phyloP scores from a whole-genome alignment of 768 basidiomycete species.

The Psilocybe azurescens region DNA sequence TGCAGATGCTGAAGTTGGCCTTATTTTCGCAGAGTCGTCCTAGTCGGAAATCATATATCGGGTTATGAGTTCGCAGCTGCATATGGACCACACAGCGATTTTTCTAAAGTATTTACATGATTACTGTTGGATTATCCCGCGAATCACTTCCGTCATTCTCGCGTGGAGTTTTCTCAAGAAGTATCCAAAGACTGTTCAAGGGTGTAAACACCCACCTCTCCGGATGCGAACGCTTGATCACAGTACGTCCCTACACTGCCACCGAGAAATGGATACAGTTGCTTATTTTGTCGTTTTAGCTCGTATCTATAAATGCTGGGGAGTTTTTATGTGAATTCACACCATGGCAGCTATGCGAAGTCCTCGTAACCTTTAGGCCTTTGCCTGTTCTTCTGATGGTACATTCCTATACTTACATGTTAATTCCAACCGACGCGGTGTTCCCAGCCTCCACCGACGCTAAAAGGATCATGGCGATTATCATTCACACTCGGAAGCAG shows the following conservation, averaged over 20 bases:
- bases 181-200: neutral
- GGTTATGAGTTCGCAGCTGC: neutral
- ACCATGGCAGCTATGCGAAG: neutral
- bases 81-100: neutral
- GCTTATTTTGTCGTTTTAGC: conserved; percentile 7
- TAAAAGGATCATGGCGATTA: neutral
- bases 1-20: neutral
- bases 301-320: neutral
- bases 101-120: neutral
- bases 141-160: neutral
- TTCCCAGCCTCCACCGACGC: neutral
- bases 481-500: neutral
- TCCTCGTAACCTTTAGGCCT: conserved; percentile 2
- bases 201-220: neutral
- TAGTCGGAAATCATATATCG: neutral
- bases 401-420: neutral
- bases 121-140: neutral
- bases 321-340: neutral
- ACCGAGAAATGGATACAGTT: neutral
- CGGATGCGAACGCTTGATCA: neutral
- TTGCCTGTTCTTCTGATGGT: neutral
- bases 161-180: neutral
- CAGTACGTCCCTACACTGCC: neutral
- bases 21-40: neutral
- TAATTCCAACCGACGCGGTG: neutral